phyloP scores from a whole-genome alignment of 345 rosid genomes.

The Heritiera fomes region DNA sequence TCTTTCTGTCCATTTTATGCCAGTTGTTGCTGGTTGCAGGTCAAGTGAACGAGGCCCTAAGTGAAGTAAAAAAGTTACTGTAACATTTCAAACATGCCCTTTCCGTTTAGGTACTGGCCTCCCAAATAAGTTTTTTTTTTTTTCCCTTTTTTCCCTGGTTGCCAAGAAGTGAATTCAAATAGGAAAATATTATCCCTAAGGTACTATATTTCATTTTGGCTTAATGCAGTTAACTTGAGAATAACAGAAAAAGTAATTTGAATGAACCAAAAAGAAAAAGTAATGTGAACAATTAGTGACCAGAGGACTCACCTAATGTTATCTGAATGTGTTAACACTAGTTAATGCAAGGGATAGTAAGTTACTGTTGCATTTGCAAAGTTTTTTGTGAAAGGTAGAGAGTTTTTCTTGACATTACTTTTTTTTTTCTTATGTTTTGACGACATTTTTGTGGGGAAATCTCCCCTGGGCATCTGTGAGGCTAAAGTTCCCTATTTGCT shows the following conservation, averaged over 20 bases:
- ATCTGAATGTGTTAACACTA: background rate
- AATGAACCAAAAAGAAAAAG: too few species aligned
- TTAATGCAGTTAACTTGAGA: background rate
- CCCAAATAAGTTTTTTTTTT: too few species aligned
- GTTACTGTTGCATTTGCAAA: background rate
- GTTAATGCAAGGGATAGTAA: background rate
- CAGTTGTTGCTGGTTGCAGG: constrained; percentile 80
- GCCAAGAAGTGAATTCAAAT: constrained; percentile 7
- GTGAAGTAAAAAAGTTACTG: constrained; percentile 55
- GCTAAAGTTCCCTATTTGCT: background rate
- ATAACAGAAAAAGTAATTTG: background rate
- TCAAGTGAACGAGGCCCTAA: constrained; percentile 57
- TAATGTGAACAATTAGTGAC: background rate
- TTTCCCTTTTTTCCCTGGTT: background rate
- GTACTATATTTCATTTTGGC: background rate
- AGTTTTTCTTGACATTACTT: background rate
- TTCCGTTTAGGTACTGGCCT: constrained; percentile 59
- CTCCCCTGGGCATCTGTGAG: background rate
- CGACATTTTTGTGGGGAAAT: background rate
- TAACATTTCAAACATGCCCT: constrained; percentile 37
- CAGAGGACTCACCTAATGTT: background rate
- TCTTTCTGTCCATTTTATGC: constrained; percentile 8
- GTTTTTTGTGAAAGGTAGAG: background rate
- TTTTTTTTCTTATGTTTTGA: background rate
- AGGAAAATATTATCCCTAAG: background rate